These are phyloP conservation scores for Neofusicoccum cordaticola DNA, from an alignment of 2,329 filamentous ascomycete species.

Conservation along the genomic window DNA sequence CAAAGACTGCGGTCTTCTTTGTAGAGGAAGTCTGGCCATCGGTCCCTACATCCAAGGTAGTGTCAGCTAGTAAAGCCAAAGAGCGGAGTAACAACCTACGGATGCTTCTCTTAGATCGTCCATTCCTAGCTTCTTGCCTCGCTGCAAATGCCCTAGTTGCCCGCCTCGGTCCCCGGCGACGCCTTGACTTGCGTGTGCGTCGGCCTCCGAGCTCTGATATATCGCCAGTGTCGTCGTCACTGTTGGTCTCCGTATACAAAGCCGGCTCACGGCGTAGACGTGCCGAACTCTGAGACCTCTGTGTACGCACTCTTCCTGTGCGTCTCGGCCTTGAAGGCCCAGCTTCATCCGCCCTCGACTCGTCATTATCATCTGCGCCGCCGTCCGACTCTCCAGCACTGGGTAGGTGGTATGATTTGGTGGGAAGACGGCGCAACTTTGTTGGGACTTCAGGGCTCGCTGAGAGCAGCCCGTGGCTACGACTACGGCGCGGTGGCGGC, in stretches of 20 bases:
- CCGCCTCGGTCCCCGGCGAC: background rate
- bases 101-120: background rate
- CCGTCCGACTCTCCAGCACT: constrained; percentile 8
- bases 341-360: background rate
- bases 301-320: background rate
- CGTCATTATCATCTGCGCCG: background rate
- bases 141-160: background rate
- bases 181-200: background rate
- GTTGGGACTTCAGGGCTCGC: constrained; percentile 13
- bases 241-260: background rate
- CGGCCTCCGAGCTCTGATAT: background rate
- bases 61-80: constrained; percentile 4
- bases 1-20: background rate
- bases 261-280: constrained; percentile 12
- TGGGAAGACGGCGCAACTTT: constrained; percentile 10
- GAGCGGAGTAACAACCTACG: background rate
- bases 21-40: background rate
- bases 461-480: constrained; percentile 10
- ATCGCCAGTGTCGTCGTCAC: constrained; percentile 3
- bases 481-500: background rate
- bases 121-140: background rate
- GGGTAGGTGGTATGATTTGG: constrained; percentile 15
- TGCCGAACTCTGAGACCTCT: constrained; percentile 1
- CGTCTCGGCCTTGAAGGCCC: constrained; percentile 9
- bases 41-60: background rate